Evolutionary conservation across 1,284 basidiomycete genomes (phyloP), one percentile per base, ranked within the genome.

Genomic region (Moniliophthora roreri): DNA sequence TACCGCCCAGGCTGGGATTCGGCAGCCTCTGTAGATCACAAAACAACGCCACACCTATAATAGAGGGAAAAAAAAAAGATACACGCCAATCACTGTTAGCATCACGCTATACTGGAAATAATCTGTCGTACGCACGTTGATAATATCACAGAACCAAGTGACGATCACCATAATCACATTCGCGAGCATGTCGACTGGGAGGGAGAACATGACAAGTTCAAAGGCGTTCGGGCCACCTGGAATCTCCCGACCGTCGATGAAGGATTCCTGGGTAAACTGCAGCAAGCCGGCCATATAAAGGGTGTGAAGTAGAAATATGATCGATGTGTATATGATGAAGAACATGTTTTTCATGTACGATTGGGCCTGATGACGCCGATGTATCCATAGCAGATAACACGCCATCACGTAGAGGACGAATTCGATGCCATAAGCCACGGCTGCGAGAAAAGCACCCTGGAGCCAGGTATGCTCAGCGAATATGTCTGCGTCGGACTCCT

Each of bases 381-480:
- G 47, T n/a, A 48, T 46, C 18, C 45, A 48, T 23, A 65, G 62
- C 18, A 65, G 46, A 26, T 46, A 37, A 36, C 58, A 42, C 16
- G 51, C 59, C 47, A 58, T 54, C 37, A 58, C 24, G 50, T 57
- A 62, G 38, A 64, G 56, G 6, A 57, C 57, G 23, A 58, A 45
- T 18, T 51, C 40, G 45, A 57, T 59, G 47, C 68, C 68, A 51
- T 67, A 70, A 0, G 62, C 64, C 13, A 68, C 59, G n/a, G 62
- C 61, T 36, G 58, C 60, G 9, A 70, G 51, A 36, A 67, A 60
- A 2, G 58, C 62, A 11, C 67, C 67, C 23, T 63, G 63, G 7
- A 69, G 58, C 59, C 64, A 67, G 26, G 66, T 66, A 40, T 62
- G 59, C 54, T 70, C 68, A 6, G 63, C 56, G 58, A 66, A 67